Percentiles rank a stretch among this genome's conserved stretches.
Evolutionary conservation across 192 early-diverging fungal genomes (phyloP).

Genomic region (Chytriomyces confervae): DNA sequence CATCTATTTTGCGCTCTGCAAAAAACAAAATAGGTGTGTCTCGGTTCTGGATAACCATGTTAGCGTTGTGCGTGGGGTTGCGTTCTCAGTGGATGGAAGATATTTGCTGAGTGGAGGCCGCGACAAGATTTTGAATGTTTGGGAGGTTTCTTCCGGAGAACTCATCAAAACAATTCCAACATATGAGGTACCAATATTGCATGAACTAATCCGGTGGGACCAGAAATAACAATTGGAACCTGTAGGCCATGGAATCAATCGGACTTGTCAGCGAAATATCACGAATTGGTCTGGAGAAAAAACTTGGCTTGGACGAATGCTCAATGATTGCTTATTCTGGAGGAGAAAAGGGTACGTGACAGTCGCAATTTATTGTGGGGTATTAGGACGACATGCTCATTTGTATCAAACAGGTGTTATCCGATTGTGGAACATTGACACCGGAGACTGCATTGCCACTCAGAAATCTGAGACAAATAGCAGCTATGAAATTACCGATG

Average conservation of each 20-base stretch:
- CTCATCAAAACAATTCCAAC: slow-evolving; percentile 83
- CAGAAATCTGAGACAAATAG: slow-evolving; percentile 74
- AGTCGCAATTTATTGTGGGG: slow-evolving; percentile 13
- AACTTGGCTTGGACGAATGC: slow-evolving; percentile 25
- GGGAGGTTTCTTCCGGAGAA: slow-evolving; percentile 70
- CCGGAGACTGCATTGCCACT: slow-evolving; percentile 70
- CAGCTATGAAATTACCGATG: slow-evolving; percentile 76
- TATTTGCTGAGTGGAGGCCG: slow-evolving; percentile 83
- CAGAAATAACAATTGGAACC: not conserved
- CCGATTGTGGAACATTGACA: slow-evolving; percentile 86
- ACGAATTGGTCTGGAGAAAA: slow-evolving; percentile 43
- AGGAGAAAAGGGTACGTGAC: slow-evolving; percentile 73
- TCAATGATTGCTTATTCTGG: slow-evolving; percentile 78
- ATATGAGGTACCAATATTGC: slow-evolving; percentile 62
- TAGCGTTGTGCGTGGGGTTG: slow-evolving; percentile 89
- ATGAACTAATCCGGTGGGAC: not conserved
- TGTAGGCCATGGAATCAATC: slow-evolving; percentile 76
- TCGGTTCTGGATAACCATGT: slow-evolving; percentile 83
- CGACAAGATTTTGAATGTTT: slow-evolving; percentile 90
- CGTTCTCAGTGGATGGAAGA: slow-evolving; percentile 73
- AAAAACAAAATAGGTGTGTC: slow-evolving; percentile 55
- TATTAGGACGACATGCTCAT: not conserved
- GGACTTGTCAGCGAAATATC: slow-evolving; percentile 65
- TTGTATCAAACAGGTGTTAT: slow-evolving; percentile 51
- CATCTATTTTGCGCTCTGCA: slow-evolving; percentile 4